Evolutionary conservation across 2,329 filamentous ascomycete species (phyloP), one percentile per base, ranked within the genome.

Genomic region (Alternaria postmessia): DNA sequence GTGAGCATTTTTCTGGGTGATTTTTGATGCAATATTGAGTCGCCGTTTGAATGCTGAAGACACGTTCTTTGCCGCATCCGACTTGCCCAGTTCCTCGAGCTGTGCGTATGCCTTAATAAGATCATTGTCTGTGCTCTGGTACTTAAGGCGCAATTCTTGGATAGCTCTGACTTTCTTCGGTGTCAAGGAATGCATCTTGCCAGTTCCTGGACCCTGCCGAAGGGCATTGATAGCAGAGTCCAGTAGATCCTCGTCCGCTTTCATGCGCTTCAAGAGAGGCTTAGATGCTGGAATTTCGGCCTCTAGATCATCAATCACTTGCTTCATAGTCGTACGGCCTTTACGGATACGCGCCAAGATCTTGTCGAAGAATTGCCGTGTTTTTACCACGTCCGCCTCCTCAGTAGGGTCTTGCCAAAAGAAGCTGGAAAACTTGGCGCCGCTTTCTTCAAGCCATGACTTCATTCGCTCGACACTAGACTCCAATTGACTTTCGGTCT

Each of bases 351-450:
- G 65, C n/a, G 49, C 52, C 11, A 65, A 53, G 22, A 66, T 60
- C 28, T 67, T 69, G n/a, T 65, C 59, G 34, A 69, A 71, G 20
- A 66, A 70, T 5, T 67, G 14, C 12, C 68, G 61, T 2, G 69
- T 64, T 26, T 71, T 68, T 14, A 51, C 58, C 11, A 64, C 59
- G n/a, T 71, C 69, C 9, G 62, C 66, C 52, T 70, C 65, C 47
- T 71, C 67, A 11, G 73, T 67, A 7, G 75, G 74, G 38, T 75
- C 71, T 51, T 73, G 69, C 73, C 73, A 77, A 52, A 77, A 75
- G 28, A 73, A 62, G 18, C 66, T 69, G 8, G 71, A 64, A 20
- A 76, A 66, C 12, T 59, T 62, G 14, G 65, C 67, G 26, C 73
- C 66, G 8, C 71, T 62, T 22, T 65, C 65, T 36, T 74, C 69